Base-by-base conservation (phyloP, 495 filamentous ascomycete species). In the Cercophora sp. region DNA sequence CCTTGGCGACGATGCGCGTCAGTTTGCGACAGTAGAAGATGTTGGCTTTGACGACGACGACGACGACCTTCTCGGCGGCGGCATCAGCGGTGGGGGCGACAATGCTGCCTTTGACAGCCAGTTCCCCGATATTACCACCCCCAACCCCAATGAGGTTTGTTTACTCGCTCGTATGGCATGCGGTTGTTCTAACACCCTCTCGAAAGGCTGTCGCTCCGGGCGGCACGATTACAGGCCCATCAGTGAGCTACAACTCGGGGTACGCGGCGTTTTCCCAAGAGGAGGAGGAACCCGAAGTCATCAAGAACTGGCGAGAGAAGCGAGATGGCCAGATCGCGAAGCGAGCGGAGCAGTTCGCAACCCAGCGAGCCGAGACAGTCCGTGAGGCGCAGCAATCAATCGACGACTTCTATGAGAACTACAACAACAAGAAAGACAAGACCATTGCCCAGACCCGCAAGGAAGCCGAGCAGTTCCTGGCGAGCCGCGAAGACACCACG, bases 361-460 rank as follows among this genome's bases (percentile, higher is more conserved):
- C 80, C 41, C 87, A 88, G 70, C 94, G 94, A 63, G 78, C 74
- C 23, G 81, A 90, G 66, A 96, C 89, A 6, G 71, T 95, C 62
- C 81, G 85, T 67, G 88, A 88, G 56, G 94, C 94, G 31, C 89
- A 85, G 53, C 77, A 87, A 59, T 87, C 90, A 66, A 91, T 97
- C 52, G 93, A 99, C 62, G 94, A 96, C 62, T 99, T 99, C 77
- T 99, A 99, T 75, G 90, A 96, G 67, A 96, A 95, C 67, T 99
- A 99, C 80, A 96, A 96, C 74, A 85, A 85, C 65, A 96, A 96
- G 75, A 88, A 91, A 61, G 93, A 97, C 60, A 97, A 97, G 79
- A 78, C 70, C 50, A 83, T 95, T 56, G 79, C 84, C 34, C 86
- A 91, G 74, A 90, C 94, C 26, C 79, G 85, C 54, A 79, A 84